Evolutionary conservation across 1,284 basidiomycete genomes (phyloP).

Genomic region (Cronartium ribicola): DNA sequence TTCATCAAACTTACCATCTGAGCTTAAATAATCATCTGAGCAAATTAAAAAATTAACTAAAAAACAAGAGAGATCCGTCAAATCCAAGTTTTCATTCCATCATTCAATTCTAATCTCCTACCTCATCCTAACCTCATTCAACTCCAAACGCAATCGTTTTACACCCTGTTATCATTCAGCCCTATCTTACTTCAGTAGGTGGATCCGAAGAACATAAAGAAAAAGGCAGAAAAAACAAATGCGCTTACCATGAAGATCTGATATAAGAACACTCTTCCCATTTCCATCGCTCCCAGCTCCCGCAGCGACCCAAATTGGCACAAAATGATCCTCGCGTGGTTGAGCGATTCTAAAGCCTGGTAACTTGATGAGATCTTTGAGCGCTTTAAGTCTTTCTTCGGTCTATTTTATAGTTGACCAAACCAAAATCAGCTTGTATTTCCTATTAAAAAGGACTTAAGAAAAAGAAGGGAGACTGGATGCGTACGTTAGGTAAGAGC

Average conservation of each 20-base stretch:
- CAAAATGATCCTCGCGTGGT: slow-evolving; percentile 54
- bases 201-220: neutral
- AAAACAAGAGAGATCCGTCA: too few species aligned
- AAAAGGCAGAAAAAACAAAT: neutral
- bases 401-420: slow-evolving; percentile 49
- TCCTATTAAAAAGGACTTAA: neutral
- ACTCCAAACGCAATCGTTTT: slow-evolving; percentile 36
- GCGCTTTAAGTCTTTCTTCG: slow-evolving; percentile 54
- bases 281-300: slow-evolving; percentile 22
- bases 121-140: neutral
- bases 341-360: slow-evolving; percentile 63
- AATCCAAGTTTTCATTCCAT: too few species aligned
- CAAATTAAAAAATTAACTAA: too few species aligned
- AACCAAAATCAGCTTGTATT: neutral
- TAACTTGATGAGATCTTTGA: slow-evolving; percentile 59
- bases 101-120: too few species aligned
- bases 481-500: slow-evolving; percentile 51
- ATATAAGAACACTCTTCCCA: slow-evolving; percentile 5
- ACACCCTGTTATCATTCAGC: neutral
- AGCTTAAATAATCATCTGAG: too few species aligned
- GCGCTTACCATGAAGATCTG: slow-evolving; percentile 24
- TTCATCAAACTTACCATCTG: too few species aligned
- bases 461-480: neutral
- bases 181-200: neutral
- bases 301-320: slow-evolving; percentile 37